Evolutionary conservation across 2,329 filamentous ascomycete genomes (phyloP).

Genomic region (Cladosporium austrohemisphaericum): DNA sequence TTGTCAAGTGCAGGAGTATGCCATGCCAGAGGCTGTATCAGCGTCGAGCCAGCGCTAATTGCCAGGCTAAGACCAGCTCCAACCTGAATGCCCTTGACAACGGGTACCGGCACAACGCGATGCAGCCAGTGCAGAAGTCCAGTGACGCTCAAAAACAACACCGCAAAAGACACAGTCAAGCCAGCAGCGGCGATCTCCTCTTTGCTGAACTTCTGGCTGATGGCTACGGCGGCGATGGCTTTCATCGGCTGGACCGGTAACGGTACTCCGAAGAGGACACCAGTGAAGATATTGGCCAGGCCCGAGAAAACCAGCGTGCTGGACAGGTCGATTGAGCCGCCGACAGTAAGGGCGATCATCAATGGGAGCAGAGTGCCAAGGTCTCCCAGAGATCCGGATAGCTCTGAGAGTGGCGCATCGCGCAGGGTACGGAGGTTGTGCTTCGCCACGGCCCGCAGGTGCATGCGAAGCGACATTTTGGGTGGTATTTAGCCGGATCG

Average conservation of each 20-base stretch:
- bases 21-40: conserved; percentile 70
- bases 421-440: conserved; percentile 57
- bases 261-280: conserved; percentile 78
- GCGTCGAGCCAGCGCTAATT: conserved; percentile 67
- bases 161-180: conserved; percentile 68
- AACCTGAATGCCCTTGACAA: conserved; percentile 92
- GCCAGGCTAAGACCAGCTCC: conserved; percentile 83
- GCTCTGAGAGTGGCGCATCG: conserved; percentile 62
- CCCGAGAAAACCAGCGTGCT: conserved; percentile 87
- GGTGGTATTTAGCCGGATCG: too few species aligned
- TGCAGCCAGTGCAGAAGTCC: conserved; percentile 74
- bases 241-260: conserved; percentile 87
- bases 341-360: conserved; percentile 77
- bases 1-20: conserved; percentile 67
- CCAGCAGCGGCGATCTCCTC: conserved; percentile 78
- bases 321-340: conserved; percentile 73
- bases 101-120: conserved; percentile 72
- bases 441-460: conserved; percentile 26
- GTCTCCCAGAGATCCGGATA: conserved; percentile 85
- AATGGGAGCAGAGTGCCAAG: conserved; percentile 85
- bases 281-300: conserved; percentile 79
- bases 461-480: conserved; percentile 9
- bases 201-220: conserved; percentile 62
- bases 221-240: conserved; percentile 88
- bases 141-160: conserved; percentile 73